phyloP scores from a whole-genome alignment of 306 rosid genomes.

The Quercus agrifolia region DNA sequence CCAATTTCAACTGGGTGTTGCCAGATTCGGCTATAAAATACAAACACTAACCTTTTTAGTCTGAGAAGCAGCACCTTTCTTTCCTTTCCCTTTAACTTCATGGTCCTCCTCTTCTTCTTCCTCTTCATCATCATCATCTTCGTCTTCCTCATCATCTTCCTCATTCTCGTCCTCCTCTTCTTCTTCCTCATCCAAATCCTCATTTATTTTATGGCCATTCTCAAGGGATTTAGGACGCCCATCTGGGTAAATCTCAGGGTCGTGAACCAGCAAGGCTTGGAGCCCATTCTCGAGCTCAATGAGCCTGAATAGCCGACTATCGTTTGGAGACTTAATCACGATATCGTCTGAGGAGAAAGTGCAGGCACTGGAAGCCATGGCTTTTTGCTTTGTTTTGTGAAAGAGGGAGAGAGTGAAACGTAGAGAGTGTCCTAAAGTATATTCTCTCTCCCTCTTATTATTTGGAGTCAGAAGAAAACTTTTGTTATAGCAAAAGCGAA shows the following conservation, averaged over 20 bases:
- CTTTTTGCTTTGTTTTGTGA: not conserved
- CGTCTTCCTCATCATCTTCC: not conserved
- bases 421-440: not conserved
- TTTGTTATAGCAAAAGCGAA: not conserved
- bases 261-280: constrained; percentile 78
- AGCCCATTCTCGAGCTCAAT: constrained; percentile 68
- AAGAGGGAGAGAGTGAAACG: not conserved
- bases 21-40: not conserved
- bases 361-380: constrained; percentile 14
- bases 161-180: constrained; percentile 29
- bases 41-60: constrained; percentile 67
- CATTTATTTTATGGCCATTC: constrained; percentile 24
- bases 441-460: not conserved
- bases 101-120: constrained; percentile 14
- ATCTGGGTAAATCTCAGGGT: constrained; percentile 79
- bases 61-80: constrained; percentile 44
- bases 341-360: constrained; percentile 53
- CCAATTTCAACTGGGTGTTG: not conserved
- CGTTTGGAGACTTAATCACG: constrained; percentile 72
- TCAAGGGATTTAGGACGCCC: constrained; percentile 35
- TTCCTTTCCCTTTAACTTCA: constrained; percentile 20
- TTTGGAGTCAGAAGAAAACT: not conserved
- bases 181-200: constrained; percentile 26
- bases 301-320: constrained; percentile 62
- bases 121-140: not conserved